Evolutionary conservation across 148 eudicot species (phyloP), one percentile per base, ranked within the genome.

Genomic region (Fagopyrum esculentum): DNA sequence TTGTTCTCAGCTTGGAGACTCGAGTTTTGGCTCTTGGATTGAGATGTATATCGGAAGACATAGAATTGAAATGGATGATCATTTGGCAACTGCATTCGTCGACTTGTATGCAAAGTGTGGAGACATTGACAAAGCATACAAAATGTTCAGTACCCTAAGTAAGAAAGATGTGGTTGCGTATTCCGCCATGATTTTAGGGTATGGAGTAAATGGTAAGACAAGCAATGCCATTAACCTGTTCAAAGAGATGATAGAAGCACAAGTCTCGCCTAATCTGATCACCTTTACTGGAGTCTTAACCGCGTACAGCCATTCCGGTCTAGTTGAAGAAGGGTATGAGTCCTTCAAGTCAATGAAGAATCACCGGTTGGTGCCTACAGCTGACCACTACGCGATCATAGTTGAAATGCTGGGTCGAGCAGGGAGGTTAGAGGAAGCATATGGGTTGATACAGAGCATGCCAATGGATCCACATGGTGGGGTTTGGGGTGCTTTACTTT

Each of bases 401-500:
- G 98, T 93, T 71, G 98, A 91, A 46, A 85, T 91, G 54, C 52
- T 93, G 60, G 93, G 98, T n/a, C 79, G 87, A 77, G 86, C 89
- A 17, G 97, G 98, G 19, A 79, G 88, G 72, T 76, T 93, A 78
- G 77, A 86, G 11, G 98, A 86, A 74, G 98, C 98, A 51, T 83
- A 90, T 69, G 82, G 83, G 40, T 80, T 93, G 68, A 88, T 93
- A 66, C 85, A 87, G 80, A 81, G 83, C 76, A 93, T 93, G 98
- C 90, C 93, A 10, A 81, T 87, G 79, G 75, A 81, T 50, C 97
- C 98, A 22, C 90, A 89, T 83, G 84, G 91, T 44, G 94, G 98
- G 48, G 93, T 93, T 55, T 91, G 98, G 97, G 98, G 97, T 59
- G 97, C 97, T 17, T 80, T 93, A 86, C 93, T 91, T 77, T 88